Conservation (phyloP, 169 alveolate genomes). For the Cryptosporidium sp. region DNA sequence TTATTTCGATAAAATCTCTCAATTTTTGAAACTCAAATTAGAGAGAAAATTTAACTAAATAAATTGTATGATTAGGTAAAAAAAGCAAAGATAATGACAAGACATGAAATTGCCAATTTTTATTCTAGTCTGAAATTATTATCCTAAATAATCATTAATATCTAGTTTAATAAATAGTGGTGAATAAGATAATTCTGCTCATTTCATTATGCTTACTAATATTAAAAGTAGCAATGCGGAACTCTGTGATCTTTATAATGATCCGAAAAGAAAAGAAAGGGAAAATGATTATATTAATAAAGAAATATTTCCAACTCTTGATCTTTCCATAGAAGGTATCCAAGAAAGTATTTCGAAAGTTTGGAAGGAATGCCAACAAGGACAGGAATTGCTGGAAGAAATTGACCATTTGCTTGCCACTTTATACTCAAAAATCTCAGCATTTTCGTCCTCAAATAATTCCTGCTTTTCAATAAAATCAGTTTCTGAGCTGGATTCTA, state of each 20-base stretch:
- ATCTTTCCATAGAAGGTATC: conserved; percentile 61
- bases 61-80: too few relatives aligned
- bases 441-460: conserved; percentile 7
- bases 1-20: not conserved
- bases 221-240: not conserved
- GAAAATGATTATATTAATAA: conserved; percentile 26
- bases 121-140: not conserved
- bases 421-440: conserved; percentile 29
- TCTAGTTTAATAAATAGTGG: not conserved
- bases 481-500: not conserved
- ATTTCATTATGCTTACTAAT: not conserved
- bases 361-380: conserved; percentile 15
- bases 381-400: conserved; percentile 15
- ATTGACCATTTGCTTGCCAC: conserved; percentile 17
- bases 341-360: conserved; percentile 38
- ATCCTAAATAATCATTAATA: not conserved
- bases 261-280: conserved; percentile 24
- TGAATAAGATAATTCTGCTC: not conserved
- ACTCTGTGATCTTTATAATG: not conserved
- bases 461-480: not conserved
- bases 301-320: conserved; percentile 50
- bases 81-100: too few relatives aligned
- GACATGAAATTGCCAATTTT: not conserved
- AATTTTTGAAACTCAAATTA: not conserved
- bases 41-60: not conserved